Evolutionary conservation across 2,329 filamentous ascomycete species (phyloP), one percentile per base, ranked within the genome.

Genomic region (Fusarium zealandicum): DNA sequence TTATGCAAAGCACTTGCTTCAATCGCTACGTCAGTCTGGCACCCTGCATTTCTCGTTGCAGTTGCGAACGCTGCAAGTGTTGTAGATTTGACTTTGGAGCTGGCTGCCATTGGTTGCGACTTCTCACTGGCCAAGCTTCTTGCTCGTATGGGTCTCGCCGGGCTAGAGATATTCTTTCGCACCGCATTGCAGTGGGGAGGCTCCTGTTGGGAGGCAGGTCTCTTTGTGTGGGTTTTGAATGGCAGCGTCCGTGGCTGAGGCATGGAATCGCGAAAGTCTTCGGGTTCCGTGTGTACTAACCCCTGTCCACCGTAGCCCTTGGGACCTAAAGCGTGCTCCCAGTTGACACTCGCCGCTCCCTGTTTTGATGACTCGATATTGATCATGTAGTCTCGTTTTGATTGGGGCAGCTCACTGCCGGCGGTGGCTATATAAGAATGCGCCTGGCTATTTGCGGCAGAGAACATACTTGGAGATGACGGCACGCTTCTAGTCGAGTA

Each of bases 171-270:
- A 7, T 39, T 27, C 5, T 35, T 12, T 18, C 8, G n/a, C 20
- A 31, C 28, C 27, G 31, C 7, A 20, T 32, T 33, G 16, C 25
- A 13, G 20, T 17, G 6, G 22, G 14, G 16, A 30, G 30, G n/a
- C 6, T 32, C 37, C 36, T 27, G 28, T 16, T 16, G 14, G 22
- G 38, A 14, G 22, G 20, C 36, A 6, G 14, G 10, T 30, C 11
- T 31, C 17, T 53, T 62, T 14, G 42, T 7, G 3, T 28, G 14
- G 13, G 50, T 39, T 28, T 45, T 46, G 36, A 72, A 73, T 3
- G 72, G 72, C 10, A 73, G 64, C 10, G 63, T 59, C 14, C 72
- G 69, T 35, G 69, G 70, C 12, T 36, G 64, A 4, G 72, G 72
- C 68, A 73, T 69, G 2, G 66, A 41, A 32, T 66, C 51, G 16